Conservation (phyloP, 106 monocot genomes). For the Apostasia ramifera region DNA sequence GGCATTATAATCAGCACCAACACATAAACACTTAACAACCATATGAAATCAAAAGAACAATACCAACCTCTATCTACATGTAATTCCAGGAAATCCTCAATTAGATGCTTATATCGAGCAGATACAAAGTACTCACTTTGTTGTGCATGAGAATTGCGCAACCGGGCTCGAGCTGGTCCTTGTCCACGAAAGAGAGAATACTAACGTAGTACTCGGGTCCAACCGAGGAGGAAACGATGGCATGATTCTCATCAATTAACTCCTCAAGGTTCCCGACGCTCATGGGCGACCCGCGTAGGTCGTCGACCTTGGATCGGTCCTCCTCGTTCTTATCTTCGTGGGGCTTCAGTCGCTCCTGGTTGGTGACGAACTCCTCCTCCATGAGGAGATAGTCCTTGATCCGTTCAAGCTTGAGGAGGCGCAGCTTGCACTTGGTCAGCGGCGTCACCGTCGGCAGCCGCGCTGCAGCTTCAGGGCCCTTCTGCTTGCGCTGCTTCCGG, state of each 20-base stretch:
- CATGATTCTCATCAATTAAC: slow-evolving; percentile 97
- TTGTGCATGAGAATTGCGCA: slow-evolving; percentile 99
- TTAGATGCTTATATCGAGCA: neutral
- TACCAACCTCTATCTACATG: too few species aligned
- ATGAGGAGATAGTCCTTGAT: slow-evolving; percentile 94
- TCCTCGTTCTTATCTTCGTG: slow-evolving; percentile 97
- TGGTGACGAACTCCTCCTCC: slow-evolving; percentile 96
- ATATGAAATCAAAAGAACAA: too few species aligned
- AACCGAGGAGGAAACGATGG: slow-evolving; percentile 88
- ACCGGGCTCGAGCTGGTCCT: slow-evolving; percentile 97
- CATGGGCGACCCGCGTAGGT: slow-evolving; percentile 90
- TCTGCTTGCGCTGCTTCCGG: slow-evolving; percentile 91
- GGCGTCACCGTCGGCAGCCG: slow-evolving; percentile 79
- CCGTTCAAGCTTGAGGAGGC: slow-evolving; percentile 88
- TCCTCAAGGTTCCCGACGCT: slow-evolving; percentile 97
- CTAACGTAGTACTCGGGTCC: slow-evolving; percentile 97
- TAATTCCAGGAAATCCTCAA: too few species aligned
- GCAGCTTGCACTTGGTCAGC: slow-evolving; percentile 82
- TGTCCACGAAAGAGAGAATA: slow-evolving; percentile 92
- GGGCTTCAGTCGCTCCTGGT: slow-evolving; percentile 85
- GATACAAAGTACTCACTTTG: slow-evolving; percentile 35
- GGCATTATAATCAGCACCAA: too few species aligned
- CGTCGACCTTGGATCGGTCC: slow-evolving; percentile 95
- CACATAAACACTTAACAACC: too few species aligned
- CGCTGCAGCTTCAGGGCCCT: slow-evolving; percentile 84